phyloP scores from a whole-genome alignment of 768 basidiomycete genomes.

The Artomyces pyxidatus region DNA sequence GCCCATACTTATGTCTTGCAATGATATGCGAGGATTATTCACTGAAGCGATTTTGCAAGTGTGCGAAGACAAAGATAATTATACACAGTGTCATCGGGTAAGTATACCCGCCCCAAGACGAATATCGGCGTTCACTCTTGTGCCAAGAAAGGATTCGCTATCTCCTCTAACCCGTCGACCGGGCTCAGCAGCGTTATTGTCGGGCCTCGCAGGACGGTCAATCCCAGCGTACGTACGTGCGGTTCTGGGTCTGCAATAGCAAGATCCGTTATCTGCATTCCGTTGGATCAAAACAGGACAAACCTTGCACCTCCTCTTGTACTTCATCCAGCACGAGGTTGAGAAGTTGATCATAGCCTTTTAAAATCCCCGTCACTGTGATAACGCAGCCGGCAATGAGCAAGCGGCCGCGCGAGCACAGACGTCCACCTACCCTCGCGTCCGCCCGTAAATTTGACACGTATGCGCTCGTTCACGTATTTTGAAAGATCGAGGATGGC shows the following conservation, averaged over 20 bases:
- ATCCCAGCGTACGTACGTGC: constrained; percentile 60
- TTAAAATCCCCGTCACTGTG: constrained; percentile 82
- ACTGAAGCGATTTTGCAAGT: neutral
- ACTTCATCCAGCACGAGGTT: constrained; percentile 98
- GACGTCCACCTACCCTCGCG: constrained; percentile 61
- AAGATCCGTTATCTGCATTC: neutral
- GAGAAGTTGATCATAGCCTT: constrained; percentile 93
- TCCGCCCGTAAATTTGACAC: constrained; percentile 98
- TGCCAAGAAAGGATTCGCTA: constrained; percentile 78
- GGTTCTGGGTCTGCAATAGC: constrained; percentile 49
- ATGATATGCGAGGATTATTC: neutral
- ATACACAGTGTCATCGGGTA: neutral
- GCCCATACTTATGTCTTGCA: too few species aligned
- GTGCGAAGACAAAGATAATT: neutral
- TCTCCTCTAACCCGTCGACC: constrained; percentile 92
- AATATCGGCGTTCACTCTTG: constrained; percentile 48
- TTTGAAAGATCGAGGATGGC: constrained; percentile 93
- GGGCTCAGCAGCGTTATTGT: constrained; percentile 92
- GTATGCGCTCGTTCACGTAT: constrained; percentile 85
- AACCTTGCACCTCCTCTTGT: constrained; percentile 71
- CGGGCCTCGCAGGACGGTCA: constrained; percentile 88
- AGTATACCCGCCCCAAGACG: neutral
- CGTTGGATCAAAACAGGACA: constrained; percentile 17
- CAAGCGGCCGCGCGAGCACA: neutral
- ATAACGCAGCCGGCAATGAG: too few species aligned